A percentile compares a stretch with the other conserved stretches of the same genome.
These are phyloP conservation scores for Suhomyces sp. DNA, from an alignment of 805 yeast genomes.

Conservation along the genomic window DNA sequence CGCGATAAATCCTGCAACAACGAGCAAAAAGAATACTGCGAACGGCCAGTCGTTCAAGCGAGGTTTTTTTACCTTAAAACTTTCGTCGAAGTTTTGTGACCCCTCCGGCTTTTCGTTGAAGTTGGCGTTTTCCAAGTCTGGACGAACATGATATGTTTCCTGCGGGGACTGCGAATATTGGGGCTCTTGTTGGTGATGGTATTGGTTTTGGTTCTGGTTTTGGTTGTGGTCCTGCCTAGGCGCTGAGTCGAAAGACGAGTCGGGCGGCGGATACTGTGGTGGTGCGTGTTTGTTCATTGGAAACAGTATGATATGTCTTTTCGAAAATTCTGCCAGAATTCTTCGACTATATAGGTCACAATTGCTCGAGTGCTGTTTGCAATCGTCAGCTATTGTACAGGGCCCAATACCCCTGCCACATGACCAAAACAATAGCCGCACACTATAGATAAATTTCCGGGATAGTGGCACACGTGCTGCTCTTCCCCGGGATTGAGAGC, in stretches of 20 bases:
- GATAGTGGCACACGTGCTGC: background rate
- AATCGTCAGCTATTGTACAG: background rate
- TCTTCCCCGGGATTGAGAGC: background rate
- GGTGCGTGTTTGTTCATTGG: background rate
- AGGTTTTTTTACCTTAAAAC: constrained; percentile 63
- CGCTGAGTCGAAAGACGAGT: background rate
- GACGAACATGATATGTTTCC: constrained; percentile 13
- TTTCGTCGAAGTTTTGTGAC: constrained; percentile 54
- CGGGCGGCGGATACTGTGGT: constrained; percentile 6
- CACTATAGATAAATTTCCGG: background rate
- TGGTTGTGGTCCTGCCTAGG: background rate
- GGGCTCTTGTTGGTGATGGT: background rate
- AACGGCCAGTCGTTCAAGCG: constrained; percentile 71
- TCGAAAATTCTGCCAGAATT: background rate
- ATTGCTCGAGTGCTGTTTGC: background rate
- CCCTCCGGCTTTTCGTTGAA: constrained; percentile 30
- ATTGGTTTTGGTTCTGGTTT: background rate
- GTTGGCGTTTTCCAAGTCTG: constrained; percentile 31
- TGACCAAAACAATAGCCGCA: background rate
- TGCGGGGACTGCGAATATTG: background rate
- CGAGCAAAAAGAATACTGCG: constrained; percentile 46
- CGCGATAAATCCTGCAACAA: constrained; percentile 63
- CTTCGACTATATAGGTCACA: background rate
- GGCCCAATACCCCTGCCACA: background rate
- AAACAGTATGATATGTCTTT: background rate